A percentile compares a stretch with the other conserved stretches of the same genome.
phyloP scores from a whole-genome alignment of 176 grass and related monocot species.

The Hordeum marinum region DNA sequence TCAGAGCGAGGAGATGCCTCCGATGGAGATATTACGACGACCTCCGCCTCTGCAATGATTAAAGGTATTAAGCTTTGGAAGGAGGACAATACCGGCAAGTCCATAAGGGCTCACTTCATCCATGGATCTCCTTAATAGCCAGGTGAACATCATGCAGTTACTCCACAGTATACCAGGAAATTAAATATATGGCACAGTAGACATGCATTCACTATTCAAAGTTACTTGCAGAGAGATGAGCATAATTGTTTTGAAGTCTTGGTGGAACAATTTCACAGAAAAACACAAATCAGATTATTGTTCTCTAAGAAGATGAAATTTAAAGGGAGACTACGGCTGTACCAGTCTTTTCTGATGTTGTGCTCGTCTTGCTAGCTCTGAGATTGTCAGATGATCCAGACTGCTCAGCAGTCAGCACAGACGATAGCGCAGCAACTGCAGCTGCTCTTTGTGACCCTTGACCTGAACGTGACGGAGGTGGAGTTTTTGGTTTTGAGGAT shows the following conservation, averaged over 20 bases:
- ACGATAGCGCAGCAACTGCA: constrained; percentile 87
- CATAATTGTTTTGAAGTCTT: neutral
- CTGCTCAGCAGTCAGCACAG: constrained; percentile 85
- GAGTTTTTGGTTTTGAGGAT: constrained; percentile 55
- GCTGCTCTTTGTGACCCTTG: constrained; percentile 98
- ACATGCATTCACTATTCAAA: neutral
- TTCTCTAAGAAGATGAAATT: neutral
- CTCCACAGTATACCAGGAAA: neutral
- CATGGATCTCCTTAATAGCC: neutral
- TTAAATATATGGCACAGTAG: neutral
- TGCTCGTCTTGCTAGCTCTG: constrained; percentile 42
- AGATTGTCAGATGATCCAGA: constrained; percentile 63
- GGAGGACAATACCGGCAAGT: neutral
- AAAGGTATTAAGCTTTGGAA: constrained; percentile 10
- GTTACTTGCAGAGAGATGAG: neutral
- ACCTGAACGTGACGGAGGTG: constrained; percentile 39
- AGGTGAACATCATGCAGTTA: neutral
- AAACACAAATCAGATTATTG: constrained; percentile 1
- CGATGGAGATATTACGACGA: constrained; percentile 13
- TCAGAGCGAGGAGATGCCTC: constrained; percentile 41
- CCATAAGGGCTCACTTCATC: neutral
- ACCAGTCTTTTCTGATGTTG: constrained; percentile 43
- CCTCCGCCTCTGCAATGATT: constrained; percentile 41
- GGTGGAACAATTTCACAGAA: neutral
- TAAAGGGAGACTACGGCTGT: constrained; percentile 6